A percentile compares a stretch with the other conserved stretches of the same genome.
Conservation (phyloP, 1,284 basidiomycete species). For the Ustilago sp. region DNA sequence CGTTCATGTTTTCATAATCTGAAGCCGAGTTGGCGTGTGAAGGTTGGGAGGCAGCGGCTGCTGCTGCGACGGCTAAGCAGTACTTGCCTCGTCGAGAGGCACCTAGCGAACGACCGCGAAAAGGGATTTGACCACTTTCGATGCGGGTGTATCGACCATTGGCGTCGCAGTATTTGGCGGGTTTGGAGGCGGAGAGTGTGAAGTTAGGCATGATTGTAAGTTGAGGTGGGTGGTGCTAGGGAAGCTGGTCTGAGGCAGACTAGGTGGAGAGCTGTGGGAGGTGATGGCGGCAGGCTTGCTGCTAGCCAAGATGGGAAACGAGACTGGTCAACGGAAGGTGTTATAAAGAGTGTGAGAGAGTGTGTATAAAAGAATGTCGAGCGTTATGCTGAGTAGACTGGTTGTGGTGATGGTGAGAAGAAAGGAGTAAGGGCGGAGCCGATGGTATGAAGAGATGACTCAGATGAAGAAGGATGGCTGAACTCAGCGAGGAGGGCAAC, state of each 20-base stretch:
- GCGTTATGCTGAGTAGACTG: constrained; percentile 8
- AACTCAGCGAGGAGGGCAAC: neutral
- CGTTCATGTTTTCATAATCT: constrained; percentile 19
- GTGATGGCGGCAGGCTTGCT: constrained; percentile 9
- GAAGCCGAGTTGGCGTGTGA: neutral
- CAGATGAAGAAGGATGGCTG: neutral
- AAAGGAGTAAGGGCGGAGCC: neutral
- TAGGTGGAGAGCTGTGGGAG: neutral
- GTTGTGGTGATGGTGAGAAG: constrained; percentile 9
- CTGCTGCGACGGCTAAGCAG: constrained; percentile 30
- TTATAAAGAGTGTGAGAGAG: constrained; percentile 19
- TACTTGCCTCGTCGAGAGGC: constrained; percentile 37
- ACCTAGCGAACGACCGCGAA: constrained; percentile 34
- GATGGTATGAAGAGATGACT: neutral
- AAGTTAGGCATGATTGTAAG: constrained; percentile 28
- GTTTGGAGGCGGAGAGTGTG: constrained; percentile 29
- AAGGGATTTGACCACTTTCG: constrained; percentile 37
- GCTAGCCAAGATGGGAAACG: neutral
- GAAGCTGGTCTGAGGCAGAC: too few species aligned
- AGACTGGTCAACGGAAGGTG: constrained; percentile 11
- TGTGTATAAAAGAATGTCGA: constrained; percentile 18
- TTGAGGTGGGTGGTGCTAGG: neutral
- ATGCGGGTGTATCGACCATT: constrained; percentile 50
- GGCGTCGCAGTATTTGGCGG: constrained; percentile 36
- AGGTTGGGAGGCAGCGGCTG: constrained; percentile 17